Base-by-base conservation (phyloP, 306 rosid species). In the cucumber (Cucumis sativus) region DNA sequence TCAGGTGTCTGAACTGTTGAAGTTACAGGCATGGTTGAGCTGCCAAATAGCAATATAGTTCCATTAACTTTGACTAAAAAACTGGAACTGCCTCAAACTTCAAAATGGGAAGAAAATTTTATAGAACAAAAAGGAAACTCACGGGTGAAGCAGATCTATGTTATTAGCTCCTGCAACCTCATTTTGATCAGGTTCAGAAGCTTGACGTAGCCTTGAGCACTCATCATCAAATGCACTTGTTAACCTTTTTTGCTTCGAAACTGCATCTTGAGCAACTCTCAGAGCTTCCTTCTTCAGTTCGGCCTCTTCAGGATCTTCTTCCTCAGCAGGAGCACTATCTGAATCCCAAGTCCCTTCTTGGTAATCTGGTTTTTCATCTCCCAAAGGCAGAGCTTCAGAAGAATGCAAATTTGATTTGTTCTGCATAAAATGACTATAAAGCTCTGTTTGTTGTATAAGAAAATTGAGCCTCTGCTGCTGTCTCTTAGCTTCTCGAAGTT, bases 181-280 rank as follows among this genome's bases (percentile, higher is more conserved):
- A 81, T 86, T 86, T 59, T 85, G 78, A 77, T 89, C 99, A 66
- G 87, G 45, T 80, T 96, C 99, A 83, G 87, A 86, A 74, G 82
- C 86, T 69, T 87, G 96, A 68, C 97, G 97, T 85, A 92, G 88
- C 81, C 83, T 89, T 88, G 79, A 77, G 84, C 96, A 96, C 85
- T 96, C 98, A 75, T 58, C 86, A 76, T 96, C 99, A 80, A 92
- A 92, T 80, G 92, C 93, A 86, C 85, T 84, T 14, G 99, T 96
- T 84, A 92, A 80, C 74, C 8, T 86, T 85, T 81, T 96, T 89
- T 96, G 99, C 89, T 89, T 96, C 59, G 90, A 91, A 51, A 96
- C 99, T 78, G 99, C 99, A 88, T 92, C 98, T 85, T 96, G 99
- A 63, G 99, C 99, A 86, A 92, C 99, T 87, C 86, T 96, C 77